These are phyloP conservation scores for Epichloe sylvatica DNA, from an alignment of 2,329 filamentous ascomycete species.

Conservation along the genomic window DNA sequence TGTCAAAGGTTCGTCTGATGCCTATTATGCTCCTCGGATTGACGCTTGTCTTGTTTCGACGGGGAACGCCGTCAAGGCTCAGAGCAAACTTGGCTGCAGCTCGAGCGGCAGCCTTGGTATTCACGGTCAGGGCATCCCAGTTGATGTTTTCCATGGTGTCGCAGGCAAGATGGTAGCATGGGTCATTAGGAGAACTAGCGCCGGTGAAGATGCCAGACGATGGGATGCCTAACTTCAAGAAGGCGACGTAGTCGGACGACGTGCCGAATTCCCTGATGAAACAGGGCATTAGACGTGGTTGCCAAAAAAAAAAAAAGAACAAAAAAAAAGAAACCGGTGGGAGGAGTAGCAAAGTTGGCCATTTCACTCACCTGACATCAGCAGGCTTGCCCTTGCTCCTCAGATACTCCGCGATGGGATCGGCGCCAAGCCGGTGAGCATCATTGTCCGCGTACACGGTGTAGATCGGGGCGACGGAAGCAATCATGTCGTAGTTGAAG, in stretches of 20 bases:
- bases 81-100: conserved; percentile 30
- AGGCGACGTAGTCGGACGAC: conserved; percentile 25
- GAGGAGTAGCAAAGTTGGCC: too few species aligned
- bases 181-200: conserved; percentile 18
- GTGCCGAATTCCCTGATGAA: conserved; percentile 16
- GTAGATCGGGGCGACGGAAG: conserved; percentile 26
- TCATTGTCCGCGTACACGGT: conserved; percentile 26
- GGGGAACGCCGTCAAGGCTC: conserved; percentile 21
- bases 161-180: conserved; percentile 26
- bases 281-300: neutral
- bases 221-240: conserved; percentile 23
- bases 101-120: conserved; percentile 33
- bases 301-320: neutral
- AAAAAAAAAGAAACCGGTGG: neutral
- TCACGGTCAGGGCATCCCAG: conserved; percentile 25
- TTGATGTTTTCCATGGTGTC: conserved; percentile 28
- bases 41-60: conserved; percentile 16
- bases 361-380: conserved; percentile 11
- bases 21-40: conserved; percentile 14
- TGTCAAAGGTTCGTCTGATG: conserved; percentile 13
- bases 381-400: conserved; percentile 14
- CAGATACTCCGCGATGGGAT: conserved; percentile 19
- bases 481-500: conserved; percentile 61
- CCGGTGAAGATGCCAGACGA: conserved; percentile 26
- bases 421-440: conserved; percentile 21